Conservation (phyloP, 2,329 filamentous ascomycete genomes). For the Hymenoscyphus salicellus region DNA sequence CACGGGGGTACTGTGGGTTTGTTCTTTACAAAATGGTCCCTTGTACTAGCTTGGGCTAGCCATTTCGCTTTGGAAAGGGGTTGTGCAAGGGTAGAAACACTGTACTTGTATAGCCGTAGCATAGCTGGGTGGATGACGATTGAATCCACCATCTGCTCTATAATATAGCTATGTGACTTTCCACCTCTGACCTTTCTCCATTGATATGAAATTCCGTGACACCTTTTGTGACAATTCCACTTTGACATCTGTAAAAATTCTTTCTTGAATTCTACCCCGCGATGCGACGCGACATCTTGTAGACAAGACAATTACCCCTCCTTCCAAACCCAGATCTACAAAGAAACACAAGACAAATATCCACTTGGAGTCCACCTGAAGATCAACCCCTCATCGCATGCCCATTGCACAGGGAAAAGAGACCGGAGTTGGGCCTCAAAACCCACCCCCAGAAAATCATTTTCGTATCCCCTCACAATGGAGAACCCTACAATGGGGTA, state of each 20-base stretch:
- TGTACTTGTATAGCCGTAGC: constrained; percentile 7
- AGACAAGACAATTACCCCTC: not conserved
- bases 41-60: constrained; percentile 14
- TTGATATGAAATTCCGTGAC: not conserved
- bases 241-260: not conserved
- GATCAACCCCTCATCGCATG: not conserved
- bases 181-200: not conserved
- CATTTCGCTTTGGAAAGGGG: constrained; percentile 8
- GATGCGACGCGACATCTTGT: too few species aligned
- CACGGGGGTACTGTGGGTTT: constrained; percentile 14
- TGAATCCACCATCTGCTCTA: constrained; percentile 13
- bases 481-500: not conserved
- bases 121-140: constrained; percentile 16
- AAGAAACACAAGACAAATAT: not conserved
- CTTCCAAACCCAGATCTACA: not conserved
- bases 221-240: too few species aligned
- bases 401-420: not conserved
- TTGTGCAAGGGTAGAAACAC: constrained; percentile 7
- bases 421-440: not conserved
- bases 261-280: not conserved
- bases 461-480: not conserved
- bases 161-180: not conserved
- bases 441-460: not conserved
- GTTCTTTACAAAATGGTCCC: constrained; percentile 16
- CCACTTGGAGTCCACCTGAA: not conserved